Base-by-base conservation (phyloP, 345 rosid species). In the Durio zibethinus region DNA sequence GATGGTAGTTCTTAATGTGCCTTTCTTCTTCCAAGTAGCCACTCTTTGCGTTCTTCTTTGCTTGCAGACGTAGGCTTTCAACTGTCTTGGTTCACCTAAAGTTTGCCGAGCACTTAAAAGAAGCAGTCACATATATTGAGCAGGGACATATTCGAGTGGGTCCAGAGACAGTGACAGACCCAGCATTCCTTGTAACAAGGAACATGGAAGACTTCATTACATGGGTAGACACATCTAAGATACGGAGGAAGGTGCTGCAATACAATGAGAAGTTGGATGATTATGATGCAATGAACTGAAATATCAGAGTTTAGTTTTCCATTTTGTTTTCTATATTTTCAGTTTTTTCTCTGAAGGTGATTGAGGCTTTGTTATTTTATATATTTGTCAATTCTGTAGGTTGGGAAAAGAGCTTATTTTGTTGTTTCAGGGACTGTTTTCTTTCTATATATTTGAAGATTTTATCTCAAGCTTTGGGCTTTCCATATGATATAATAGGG, bases 61-160 rank as follows among this genome's bases (percentile, higher is more conserved):
- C 50, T 75, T 82, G 81, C 87, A 95, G 99, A 81, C 92, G 96
- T 25, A 87, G 99, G 82, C 90, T 95, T 67, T 79, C 94, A 25
- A 84, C 92, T 16, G 89, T 95, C 10, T 76, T 95, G 78, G 83
- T 87, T 81, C 85, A 83, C 4, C 83, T 87, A 74, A 93, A 93
- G 88, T 92, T 86, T 87, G 97, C 98, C 0, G 96, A 93, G 86
- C 97, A 89, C 73, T 79, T 90, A 68, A 95, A 86, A 87, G 98
- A 90, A 89, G 97, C 98, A 0, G 87, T 93, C 50, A 92, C 98
- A 54, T 93, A 93, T 78, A 92, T 95, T n/a, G 94, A 93, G 86
- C 99, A 95, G 83, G 97, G 97, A 45, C 98, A 95, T 78, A 76
- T 95, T 76, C 90, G 97, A 73, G 97, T 92, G n/a, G 98, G 99